Base-by-base conservation (phyloP, 305 asterid genomes). In the Nicotiana rustica region DNA sequence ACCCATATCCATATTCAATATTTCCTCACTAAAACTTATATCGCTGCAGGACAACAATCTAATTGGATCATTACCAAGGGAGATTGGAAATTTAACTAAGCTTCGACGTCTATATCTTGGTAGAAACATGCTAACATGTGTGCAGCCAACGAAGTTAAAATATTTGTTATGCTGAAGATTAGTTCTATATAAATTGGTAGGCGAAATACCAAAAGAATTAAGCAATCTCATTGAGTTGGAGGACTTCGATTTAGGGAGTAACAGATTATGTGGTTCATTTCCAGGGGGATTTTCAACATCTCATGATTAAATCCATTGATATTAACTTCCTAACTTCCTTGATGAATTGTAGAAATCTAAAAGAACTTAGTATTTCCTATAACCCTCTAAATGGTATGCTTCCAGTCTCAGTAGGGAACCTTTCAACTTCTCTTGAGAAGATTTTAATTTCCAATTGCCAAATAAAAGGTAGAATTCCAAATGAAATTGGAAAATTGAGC, bases 361-460 rank as follows among this genome's bases (percentile, higher is more conserved):
- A 44, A 5, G 1, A 5, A 0, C 67, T 89, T 25, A 1, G 8
- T 6, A n/a, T 90, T 18, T 4, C 3, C 47, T 15, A 10, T 10
- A 91, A 91, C 76, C 91, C 87, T 55, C 70, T 90, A 8, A 18
- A 78, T 17, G 92, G 83, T 18, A 35, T 38, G 60, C 82, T 89
- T 81, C 92, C 90, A 18, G 62, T 76, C 15, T 86, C 91, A 12
- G 29, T 91, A 35, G 90, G 88, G 15, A 91, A 87, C 65, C 76
- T 85, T 18, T 89, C 91, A 7, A 9, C 86, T 18, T 86, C 89
- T 3, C 82, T 90, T 4, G 52, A 68, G 10, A 0, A 0, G 1
- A 35, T 89, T 10, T 17, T 1, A 17, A 86, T 86, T 17, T 0
- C 3, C 29, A 0, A 21, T 18, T 70, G 89, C 55, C 66, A 70